Conservation (phyloP, 306 rosid species). For the Bauhinia variegata region DNA sequence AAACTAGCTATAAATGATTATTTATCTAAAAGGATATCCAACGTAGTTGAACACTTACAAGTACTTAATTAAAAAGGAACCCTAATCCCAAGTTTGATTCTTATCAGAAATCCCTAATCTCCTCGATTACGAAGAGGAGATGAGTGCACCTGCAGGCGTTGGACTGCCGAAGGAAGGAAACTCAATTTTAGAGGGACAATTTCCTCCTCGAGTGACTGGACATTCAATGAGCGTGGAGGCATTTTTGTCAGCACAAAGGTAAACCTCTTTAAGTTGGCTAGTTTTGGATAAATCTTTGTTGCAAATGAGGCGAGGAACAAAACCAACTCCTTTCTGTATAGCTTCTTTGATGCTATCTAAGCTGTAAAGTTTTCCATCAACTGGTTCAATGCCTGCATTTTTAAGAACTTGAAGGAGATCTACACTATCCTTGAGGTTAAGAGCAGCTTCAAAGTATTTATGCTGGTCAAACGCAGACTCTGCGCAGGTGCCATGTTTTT, state of each 20-base stretch:
- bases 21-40: too few relatives aligned
- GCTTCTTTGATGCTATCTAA: constrained; percentile 44
- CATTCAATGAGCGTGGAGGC: constrained; percentile 52
- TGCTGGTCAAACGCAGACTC: constrained; percentile 60
- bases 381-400: constrained; percentile 55
- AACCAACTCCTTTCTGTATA: constrained; percentile 43
- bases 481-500: constrained; percentile 72
- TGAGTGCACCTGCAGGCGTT: too few relatives aligned
- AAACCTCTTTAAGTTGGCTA: constrained; percentile 49
- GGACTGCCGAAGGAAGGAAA: too few relatives aligned
- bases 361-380: constrained; percentile 51
- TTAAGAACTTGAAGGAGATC: constrained; percentile 55
- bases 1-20: too few relatives aligned
- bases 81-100: too few relatives aligned
- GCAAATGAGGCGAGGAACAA: constrained; percentile 50
- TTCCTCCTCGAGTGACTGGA: constrained; percentile 42
- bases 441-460: constrained; percentile 56
- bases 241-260: constrained; percentile 51
- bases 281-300: constrained; percentile 40
- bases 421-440: constrained; percentile 45
- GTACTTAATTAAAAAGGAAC: too few relatives aligned
- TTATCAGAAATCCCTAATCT: too few relatives aligned
- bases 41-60: too few relatives aligned
- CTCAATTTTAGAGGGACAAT: constrained; percentile 41
- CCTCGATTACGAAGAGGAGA: too few relatives aligned